Conservation (phyloP, 371 early-diverging fungal genomes). For the Antonospora locustae region DNA sequence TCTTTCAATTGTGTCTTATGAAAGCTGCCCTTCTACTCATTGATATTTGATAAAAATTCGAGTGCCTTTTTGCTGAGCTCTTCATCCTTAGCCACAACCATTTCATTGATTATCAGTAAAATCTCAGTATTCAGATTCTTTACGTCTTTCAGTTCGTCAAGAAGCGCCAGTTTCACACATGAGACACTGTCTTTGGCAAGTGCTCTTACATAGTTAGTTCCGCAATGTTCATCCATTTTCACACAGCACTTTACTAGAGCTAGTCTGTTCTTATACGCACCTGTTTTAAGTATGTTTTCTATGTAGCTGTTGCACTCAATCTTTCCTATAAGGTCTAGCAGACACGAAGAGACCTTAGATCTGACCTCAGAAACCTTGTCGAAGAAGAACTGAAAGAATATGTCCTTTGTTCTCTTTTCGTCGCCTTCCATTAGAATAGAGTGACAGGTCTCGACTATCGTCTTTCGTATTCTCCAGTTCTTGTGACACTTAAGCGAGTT, state of each 20-base stretch:
- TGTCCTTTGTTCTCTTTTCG: conserved; percentile 1
- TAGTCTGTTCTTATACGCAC: conserved; percentile 13
- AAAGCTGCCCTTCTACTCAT: too few relatives aligned
- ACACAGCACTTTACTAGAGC: not conserved
- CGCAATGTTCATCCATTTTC: conserved; percentile 13
- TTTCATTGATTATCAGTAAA: conserved; percentile 1
- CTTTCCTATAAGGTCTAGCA: conserved; percentile 10
- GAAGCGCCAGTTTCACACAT: conserved; percentile 10
- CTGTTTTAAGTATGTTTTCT: not conserved
- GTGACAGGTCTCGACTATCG: conserved; percentile 17
- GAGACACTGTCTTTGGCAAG: conserved; percentile 10
- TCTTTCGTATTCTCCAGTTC: conserved; percentile 23
- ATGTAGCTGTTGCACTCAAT: conserved; percentile 8
- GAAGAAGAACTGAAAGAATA: conserved; percentile 14
- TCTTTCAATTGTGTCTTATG: too few relatives aligned
- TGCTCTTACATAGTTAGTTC: conserved; percentile 10
- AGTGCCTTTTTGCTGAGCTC: too few relatives aligned
- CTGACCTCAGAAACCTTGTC: conserved; percentile 26
- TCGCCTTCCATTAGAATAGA: conserved; percentile 8
- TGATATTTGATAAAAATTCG: too few relatives aligned
- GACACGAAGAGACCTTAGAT: not conserved
- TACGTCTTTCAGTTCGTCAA: not conserved
- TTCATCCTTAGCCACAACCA: not conserved
- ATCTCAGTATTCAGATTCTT: conserved; percentile 9
- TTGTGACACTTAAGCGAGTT: conserved; percentile 5